These are phyloP conservation scores for Populus hybrid DNA, from an alignment of 441 rosid genomes.

Conservation along the genomic window DNA sequence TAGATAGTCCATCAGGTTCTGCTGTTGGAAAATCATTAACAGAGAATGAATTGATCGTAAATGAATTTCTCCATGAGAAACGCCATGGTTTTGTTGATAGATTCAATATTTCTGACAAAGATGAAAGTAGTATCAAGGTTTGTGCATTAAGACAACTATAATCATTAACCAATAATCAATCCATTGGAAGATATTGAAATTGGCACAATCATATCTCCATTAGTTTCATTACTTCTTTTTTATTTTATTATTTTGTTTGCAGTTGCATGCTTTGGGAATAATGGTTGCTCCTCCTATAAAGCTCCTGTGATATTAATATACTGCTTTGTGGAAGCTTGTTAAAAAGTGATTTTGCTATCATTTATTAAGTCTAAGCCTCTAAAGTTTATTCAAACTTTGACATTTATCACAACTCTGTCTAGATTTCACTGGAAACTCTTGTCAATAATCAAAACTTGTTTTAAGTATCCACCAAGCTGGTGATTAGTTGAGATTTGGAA, in stretches of 20 bases:
- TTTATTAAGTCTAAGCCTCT: not conserved
- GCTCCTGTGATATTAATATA: not conserved
- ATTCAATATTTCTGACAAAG: slow-evolving; percentile 31
- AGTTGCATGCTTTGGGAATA: not conserved
- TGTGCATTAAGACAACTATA: slow-evolving; percentile 22
- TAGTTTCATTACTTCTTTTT: not conserved
- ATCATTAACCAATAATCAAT: not conserved
- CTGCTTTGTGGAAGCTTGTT: slow-evolving; percentile 38
- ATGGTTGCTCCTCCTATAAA: not conserved
- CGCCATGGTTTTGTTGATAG: slow-evolving; percentile 39
- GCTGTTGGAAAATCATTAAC: slow-evolving; percentile 27
- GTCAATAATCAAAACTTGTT: not conserved
- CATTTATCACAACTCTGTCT: not conserved
- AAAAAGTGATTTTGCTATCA: slow-evolving; percentile 45
- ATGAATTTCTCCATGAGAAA: slow-evolving; percentile 63
- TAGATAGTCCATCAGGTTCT: slow-evolving; percentile 26
- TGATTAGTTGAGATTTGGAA: not conserved
- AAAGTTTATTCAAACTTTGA: not conserved
- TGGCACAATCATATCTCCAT: not conserved
- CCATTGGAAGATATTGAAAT: not conserved
- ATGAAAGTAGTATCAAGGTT: slow-evolving; percentile 55
- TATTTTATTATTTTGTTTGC: too few relatives aligned
- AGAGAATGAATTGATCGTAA: slow-evolving; percentile 80
- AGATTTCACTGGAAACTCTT: not conserved
- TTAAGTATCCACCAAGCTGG: slow-evolving; percentile 30